Evolutionary conservation across 352 stramenopile species (phyloP).

Genomic region (Bremia lactucae): DNA sequence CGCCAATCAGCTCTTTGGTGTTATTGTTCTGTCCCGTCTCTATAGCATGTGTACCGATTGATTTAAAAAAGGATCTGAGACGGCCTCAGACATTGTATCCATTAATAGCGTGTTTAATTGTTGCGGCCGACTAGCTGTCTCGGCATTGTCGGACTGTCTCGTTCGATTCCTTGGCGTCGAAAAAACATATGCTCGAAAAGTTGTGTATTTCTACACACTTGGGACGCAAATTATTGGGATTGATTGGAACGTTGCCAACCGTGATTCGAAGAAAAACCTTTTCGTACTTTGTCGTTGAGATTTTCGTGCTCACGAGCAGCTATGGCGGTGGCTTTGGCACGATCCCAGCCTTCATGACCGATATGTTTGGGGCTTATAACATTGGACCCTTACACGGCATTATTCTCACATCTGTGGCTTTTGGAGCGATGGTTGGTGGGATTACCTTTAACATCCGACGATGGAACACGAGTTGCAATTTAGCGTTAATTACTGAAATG

Average conservation of each 20-base stretch:
- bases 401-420: constrained; percentile 67
- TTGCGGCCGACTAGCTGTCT: constrained; percentile 37
- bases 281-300: constrained; percentile 33
- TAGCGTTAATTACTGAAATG: too few relatives aligned
- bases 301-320: constrained; percentile 58
- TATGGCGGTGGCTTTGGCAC: constrained; percentile 70
- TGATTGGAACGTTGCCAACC: constrained; percentile 45
- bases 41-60: constrained; percentile 43
- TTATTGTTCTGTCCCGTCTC: constrained; percentile 58
- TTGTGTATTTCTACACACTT: constrained; percentile 57
- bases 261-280: constrained; percentile 52
- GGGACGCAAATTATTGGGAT: constrained; percentile 49
- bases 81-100: constrained; percentile 42
- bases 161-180: constrained; percentile 6
- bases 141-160: constrained; percentile 33
- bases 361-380: constrained; percentile 82
- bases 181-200: constrained; percentile 15
- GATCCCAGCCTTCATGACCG: constrained; percentile 65
- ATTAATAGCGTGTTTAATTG: constrained; percentile 58
- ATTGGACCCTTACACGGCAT: constrained; percentile 74
- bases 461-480: too few relatives aligned
- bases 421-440: constrained; percentile 55
- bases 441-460: constrained; percentile 70
- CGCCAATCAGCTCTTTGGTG: constrained; percentile 48
- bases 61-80: constrained; percentile 28